A percentile compares a stretch with the other conserved stretches of the same genome.
Evolutionary conservation across 495 filamentous ascomycete genomes (phyloP).

Genomic region (Penicillium longicatenatum): DNA sequence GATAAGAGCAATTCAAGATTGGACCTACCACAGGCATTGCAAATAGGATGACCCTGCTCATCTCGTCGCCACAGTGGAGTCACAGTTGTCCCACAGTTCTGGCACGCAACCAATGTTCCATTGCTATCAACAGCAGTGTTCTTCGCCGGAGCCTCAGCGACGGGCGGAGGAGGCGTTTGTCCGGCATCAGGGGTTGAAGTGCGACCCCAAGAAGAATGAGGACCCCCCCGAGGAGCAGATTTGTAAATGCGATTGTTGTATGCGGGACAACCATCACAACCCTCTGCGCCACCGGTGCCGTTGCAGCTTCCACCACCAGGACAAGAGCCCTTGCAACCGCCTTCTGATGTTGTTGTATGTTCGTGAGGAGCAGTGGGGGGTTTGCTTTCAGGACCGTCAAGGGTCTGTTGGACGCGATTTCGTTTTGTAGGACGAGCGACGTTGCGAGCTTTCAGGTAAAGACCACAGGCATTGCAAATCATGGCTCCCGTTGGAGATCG

Average conservation of each 20-base stretch:
- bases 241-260: slow-evolving; percentile 97
- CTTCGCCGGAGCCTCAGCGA: slow-evolving; percentile 27
- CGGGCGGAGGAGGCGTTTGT: slow-evolving; percentile 12
- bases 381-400: slow-evolving; percentile 33
- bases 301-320: slow-evolving; percentile 95
- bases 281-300: slow-evolving; percentile 94
- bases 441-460: slow-evolving; percentile 93
- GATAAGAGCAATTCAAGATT: background rate
- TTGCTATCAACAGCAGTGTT: slow-evolving; percentile 46
- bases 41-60: slow-evolving; percentile 94
- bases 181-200: slow-evolving; percentile 30
- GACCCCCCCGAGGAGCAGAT: slow-evolving; percentile 52
- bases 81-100: slow-evolving; percentile 96
- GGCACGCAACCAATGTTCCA: slow-evolving; percentile 86
- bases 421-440: slow-evolving; percentile 84
- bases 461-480: slow-evolving; percentile 96
- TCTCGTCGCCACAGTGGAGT: slow-evolving; percentile 96
- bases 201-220: slow-evolving; percentile 37
- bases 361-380: slow-evolving; percentile 18
- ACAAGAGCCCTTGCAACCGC: slow-evolving; percentile 73
- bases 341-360: slow-evolving; percentile 27
- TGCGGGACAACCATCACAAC: slow-evolving; percentile 93
- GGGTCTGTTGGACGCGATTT: slow-evolving; percentile 53
- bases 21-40: slow-evolving; percentile 93
- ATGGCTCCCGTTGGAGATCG: slow-evolving; percentile 88